phyloP scores from a whole-genome alignment of 208 protist species.

The Trypanosoma congolense region DNA sequence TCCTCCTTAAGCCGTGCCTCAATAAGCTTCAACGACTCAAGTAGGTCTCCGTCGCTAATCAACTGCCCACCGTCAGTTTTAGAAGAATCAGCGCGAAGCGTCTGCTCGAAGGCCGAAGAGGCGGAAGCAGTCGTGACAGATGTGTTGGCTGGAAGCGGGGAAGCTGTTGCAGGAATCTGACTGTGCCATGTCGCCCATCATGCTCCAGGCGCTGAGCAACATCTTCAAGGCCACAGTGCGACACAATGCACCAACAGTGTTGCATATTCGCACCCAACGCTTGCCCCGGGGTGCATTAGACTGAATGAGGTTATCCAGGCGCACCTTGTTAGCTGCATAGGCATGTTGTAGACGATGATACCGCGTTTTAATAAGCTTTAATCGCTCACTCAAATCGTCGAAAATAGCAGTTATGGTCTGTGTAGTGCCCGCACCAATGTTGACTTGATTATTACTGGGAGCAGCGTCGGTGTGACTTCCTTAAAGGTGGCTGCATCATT shows the following conservation, averaged over 20 bases:
- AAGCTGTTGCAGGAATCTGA: neutral
- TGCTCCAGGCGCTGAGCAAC: constrained; percentile 11
- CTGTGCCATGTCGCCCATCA: neutral
- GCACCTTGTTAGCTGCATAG: constrained; percentile 28
- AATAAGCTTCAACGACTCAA: constrained; percentile 47
- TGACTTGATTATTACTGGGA: constrained; percentile 10
- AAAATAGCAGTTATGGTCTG: constrained; percentile 24
- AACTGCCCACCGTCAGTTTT: constrained; percentile 5
- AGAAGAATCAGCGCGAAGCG: constrained; percentile 13
- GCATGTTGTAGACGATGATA: constrained; percentile 34
- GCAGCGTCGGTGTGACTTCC: neutral
- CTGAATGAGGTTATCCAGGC: constrained; percentile 43
- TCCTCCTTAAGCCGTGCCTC: constrained; percentile 31
- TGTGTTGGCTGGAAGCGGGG: neutral
- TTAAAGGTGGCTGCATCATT: neutral
- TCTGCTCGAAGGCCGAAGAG: constrained; percentile 8
- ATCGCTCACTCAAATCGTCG: constrained; percentile 44
- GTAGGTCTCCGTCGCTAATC: constrained; percentile 48
- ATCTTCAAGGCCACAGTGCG: constrained; percentile 20
- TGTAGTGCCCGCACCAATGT: neutral
- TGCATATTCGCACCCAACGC: constrained; percentile 28
- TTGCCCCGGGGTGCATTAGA: constrained; percentile 20
- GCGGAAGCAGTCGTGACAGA: neutral
- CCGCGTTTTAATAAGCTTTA: constrained; percentile 47
- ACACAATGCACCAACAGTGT: constrained; percentile 15